Conservation (phyloP, 2,329 filamentous ascomycete genomes). For the Ophiostoma himal-ulmi region DNA sequence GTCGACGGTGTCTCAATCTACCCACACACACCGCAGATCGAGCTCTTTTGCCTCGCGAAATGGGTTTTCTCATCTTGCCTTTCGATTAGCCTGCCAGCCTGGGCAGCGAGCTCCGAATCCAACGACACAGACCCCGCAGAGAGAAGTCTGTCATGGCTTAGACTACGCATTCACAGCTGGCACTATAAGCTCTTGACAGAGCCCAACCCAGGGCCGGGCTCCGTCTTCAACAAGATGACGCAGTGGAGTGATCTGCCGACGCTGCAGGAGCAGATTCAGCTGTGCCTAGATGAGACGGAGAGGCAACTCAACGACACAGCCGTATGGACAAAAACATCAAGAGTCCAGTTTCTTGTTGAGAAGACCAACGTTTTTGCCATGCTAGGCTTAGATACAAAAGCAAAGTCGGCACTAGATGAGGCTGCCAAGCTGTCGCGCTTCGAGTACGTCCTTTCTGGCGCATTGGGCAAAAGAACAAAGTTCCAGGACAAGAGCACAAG, state of each 20-base stretch:
- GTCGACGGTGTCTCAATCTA: constrained; percentile 86
- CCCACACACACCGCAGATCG: constrained; percentile 72
- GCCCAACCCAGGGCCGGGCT: constrained; percentile 49
- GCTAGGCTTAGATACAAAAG: constrained; percentile 73
- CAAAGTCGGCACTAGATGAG: constrained; percentile 61
- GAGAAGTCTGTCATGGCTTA: constrained; percentile 51
- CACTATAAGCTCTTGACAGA: constrained; percentile 56
- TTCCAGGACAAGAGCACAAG: constrained; percentile 76
- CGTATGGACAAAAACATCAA: neutral
- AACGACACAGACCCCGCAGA: constrained; percentile 32
- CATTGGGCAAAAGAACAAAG: constrained; percentile 76
- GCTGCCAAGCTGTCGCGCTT: constrained; percentile 66
- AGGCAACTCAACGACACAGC: constrained; percentile 29
- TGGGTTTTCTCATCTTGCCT: constrained; percentile 26
- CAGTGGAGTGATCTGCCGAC: constrained; percentile 56
- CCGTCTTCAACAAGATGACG: constrained; percentile 50
- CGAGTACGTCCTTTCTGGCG: constrained; percentile 75
- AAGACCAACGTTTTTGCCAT: constrained; percentile 76
- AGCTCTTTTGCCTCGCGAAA: constrained; percentile 71
- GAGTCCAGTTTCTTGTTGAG: constrained; percentile 71
- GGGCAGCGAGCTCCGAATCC: constrained; percentile 29
- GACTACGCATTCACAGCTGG: constrained; percentile 67
- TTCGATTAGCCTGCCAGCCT: neutral
- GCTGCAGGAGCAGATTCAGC: constrained; percentile 47
- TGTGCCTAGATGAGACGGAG: constrained; percentile 40